A percentile compares a stretch with the other conserved stretches of the same genome.
Evolutionary conservation across 441 rosid genomes (phyloP).

Genomic region (Adansonia rubrostipa): DNA sequence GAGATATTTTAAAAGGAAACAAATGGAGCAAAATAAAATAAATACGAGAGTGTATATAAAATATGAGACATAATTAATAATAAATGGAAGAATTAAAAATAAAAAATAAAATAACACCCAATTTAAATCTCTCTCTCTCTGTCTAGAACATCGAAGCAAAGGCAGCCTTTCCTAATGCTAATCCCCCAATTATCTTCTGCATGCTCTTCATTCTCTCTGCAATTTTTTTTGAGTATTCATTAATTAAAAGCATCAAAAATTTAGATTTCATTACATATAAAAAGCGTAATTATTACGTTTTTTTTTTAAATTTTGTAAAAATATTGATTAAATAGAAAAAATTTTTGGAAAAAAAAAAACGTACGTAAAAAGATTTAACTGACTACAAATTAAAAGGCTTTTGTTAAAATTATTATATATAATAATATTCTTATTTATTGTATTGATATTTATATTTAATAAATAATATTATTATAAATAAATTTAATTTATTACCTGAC

Average conservation of each 20-base stretch:
- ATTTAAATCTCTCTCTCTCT: not conserved
- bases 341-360: too few species aligned
- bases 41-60: not conserved
- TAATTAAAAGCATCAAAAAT: too few species aligned
- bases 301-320: too few species aligned
- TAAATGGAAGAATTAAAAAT: not conserved
- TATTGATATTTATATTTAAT: too few species aligned
- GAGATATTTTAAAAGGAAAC: slow-evolving; percentile 23
- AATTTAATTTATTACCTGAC: not conserved
- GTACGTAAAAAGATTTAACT: too few species aligned
- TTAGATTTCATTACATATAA: too few species aligned
- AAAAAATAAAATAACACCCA: not conserved
- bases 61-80: not conserved
- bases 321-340: too few species aligned
- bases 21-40: not conserved
- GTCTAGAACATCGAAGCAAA: slow-evolving; percentile 47
- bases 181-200: slow-evolving; percentile 47
- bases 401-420: too few species aligned
- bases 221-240: not conserved
- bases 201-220: slow-evolving; percentile 42
- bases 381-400: too few species aligned
- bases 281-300: too few species aligned
- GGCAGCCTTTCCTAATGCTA: slow-evolving; percentile 54
- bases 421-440: too few species aligned
- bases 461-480: too few species aligned